phyloP scores from a whole-genome alignment of 768 basidiomycete species.

The Tulasnella sp. region DNA sequence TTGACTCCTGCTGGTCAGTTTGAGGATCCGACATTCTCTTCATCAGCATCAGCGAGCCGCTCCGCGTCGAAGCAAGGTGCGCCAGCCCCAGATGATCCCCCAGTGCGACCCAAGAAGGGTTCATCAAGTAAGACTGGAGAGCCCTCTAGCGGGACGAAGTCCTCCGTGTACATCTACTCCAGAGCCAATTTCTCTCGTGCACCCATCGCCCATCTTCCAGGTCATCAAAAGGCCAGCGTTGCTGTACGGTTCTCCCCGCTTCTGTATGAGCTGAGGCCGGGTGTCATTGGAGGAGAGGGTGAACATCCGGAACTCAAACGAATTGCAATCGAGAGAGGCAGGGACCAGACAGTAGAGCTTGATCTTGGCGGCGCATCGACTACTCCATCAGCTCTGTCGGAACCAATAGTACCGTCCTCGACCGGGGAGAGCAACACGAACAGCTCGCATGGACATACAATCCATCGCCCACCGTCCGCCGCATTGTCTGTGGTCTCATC shows the following conservation, averaged over 20 bases:
- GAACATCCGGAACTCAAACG: conserved; percentile 37
- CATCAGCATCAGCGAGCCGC: conserved; percentile 28
- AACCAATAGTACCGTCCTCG: conserved; percentile 20
- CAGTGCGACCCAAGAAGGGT: conserved; percentile 14
- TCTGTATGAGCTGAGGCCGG: conserved; percentile 76
- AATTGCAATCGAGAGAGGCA: conserved; percentile 57
- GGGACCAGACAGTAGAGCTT: conserved; percentile 49
- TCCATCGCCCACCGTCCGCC: conserved; percentile 3
- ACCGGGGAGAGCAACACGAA: conserved; percentile 27
- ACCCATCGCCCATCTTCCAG: conserved; percentile 89
- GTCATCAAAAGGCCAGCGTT: conserved; percentile 91
- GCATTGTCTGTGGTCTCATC: conserved; percentile 11
- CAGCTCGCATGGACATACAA: conserved; percentile 24
- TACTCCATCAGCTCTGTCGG: conserved; percentile 20
- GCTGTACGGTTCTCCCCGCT: conserved; percentile 91
- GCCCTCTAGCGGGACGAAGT: conserved; percentile 37
- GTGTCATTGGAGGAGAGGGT: conserved; percentile 29
- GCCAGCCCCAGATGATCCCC: conserved; percentile 8
- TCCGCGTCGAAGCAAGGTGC: conserved; percentile 28
- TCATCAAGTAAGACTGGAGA: conserved; percentile 20
- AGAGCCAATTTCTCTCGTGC: conserved; percentile 88
- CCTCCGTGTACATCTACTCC: conserved; percentile 85
- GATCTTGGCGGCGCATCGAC: conserved; percentile 39
- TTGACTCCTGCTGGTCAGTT: conserved; percentile 96
- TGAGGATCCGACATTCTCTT: conserved; percentile 68